These are phyloP conservation scores for Pyrrhoderma lamaoense DNA, from an alignment of 1,284 basidiomycete species.

Conservation along the genomic window DNA sequence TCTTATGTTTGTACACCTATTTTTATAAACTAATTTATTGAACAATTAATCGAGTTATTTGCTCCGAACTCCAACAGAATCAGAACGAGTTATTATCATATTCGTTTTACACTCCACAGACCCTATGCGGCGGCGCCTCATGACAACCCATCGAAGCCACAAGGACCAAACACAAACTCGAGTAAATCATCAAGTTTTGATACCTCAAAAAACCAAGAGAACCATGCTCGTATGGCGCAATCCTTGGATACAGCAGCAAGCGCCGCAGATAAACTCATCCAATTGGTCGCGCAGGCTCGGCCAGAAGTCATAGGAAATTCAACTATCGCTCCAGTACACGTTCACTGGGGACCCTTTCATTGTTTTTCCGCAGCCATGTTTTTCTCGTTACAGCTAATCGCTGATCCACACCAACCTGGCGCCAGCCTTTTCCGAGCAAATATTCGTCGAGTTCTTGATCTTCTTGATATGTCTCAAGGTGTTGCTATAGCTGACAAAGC, in stretches of 20 bases:
- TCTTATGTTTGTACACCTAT: slow-evolving; percentile 36
- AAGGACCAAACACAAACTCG: no score
- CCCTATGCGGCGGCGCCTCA: slow-evolving; percentile 52
- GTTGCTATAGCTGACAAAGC: slow-evolving; percentile 66
- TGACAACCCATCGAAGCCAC: slow-evolving; percentile 15
- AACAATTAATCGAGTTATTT: neutral
- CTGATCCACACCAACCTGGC: slow-evolving; percentile 68
- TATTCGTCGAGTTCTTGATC: slow-evolving; percentile 58
- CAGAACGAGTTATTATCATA: slow-evolving; percentile 67
- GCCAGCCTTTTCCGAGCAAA: slow-evolving; percentile 64
- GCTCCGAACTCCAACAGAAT: slow-evolving; percentile 29
- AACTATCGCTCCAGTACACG: slow-evolving; percentile 63
- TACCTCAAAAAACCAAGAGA: slow-evolving; percentile 19
- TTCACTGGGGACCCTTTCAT: slow-evolving; percentile 77
- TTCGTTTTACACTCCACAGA: slow-evolving; percentile 73
- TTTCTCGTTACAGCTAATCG: slow-evolving; percentile 76
- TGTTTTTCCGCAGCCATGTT: slow-evolving; percentile 81
- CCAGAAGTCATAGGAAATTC: slow-evolving; percentile 65
- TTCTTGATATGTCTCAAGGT: slow-evolving; percentile 55
- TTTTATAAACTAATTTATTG: neutral
- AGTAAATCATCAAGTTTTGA: neutral
- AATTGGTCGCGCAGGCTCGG: slow-evolving; percentile 59
- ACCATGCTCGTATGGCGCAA: slow-evolving; percentile 43
- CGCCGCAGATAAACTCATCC: slow-evolving; percentile 68
- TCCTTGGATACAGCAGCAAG: slow-evolving; percentile 65